These are phyloP conservation scores for Daldinia decipiens DNA, from an alignment of 495 filamentous ascomycete genomes.

Conservation along the genomic window DNA sequence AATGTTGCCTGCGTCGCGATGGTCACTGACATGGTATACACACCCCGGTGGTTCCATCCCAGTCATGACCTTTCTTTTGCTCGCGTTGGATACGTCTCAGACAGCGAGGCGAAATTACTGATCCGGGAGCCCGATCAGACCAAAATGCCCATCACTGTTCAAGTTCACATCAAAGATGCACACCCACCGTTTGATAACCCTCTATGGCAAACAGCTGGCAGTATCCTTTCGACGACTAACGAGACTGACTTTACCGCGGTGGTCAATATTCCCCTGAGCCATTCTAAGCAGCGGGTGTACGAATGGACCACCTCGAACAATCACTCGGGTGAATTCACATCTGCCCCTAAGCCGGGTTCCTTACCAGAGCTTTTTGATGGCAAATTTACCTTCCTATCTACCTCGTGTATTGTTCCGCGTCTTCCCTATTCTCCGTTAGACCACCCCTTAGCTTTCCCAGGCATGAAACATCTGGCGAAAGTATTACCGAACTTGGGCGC, in stretches of 20 bases:
- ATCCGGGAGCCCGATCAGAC: slow-evolving; percentile 81
- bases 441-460: slow-evolving; percentile 83
- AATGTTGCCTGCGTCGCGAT: slow-evolving; percentile 74
- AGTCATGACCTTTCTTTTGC: slow-evolving; percentile 82
- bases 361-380: slow-evolving; percentile 65
- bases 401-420: slow-evolving; percentile 88
- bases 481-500: slow-evolving; percentile 70
- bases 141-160: slow-evolving; percentile 79
- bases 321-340: slow-evolving; percentile 77
- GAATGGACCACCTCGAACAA: slow-evolving; percentile 86
- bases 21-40: slow-evolving; percentile 77
- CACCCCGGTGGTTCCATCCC: slow-evolving; percentile 72
- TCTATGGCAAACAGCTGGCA: slow-evolving; percentile 73
- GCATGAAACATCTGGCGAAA: slow-evolving; percentile 75
- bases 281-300: slow-evolving; percentile 70
- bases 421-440: slow-evolving; percentile 86
- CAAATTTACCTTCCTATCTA: slow-evolving; percentile 86
- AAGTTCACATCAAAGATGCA: slow-evolving; percentile 60
- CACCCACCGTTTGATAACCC: slow-evolving; percentile 58
- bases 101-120: slow-evolving; percentile 80
- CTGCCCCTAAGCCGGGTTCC: slow-evolving; percentile 69
- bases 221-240: slow-evolving; percentile 70
- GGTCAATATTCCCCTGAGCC: slow-evolving; percentile 65
- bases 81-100: slow-evolving; percentile 85
- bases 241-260: slow-evolving; percentile 83